Evolutionary conservation across 805 yeast species (phyloP), one percentile per base, ranked within the genome.

Genomic region (Wickerhamiella qilinensis): DNA sequence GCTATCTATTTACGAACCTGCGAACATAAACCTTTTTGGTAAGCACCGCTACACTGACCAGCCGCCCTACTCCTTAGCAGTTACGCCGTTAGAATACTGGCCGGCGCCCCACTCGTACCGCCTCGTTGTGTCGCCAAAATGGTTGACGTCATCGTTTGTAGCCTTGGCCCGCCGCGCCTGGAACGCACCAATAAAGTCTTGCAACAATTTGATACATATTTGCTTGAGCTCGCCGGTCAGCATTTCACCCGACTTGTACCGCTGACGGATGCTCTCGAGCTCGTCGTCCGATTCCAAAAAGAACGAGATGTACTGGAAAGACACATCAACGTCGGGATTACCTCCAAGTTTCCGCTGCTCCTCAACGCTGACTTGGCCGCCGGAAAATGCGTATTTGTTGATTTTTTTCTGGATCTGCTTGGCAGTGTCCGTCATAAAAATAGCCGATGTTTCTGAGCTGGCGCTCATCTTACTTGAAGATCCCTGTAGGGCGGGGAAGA

Each of bases 401-500:
- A 91, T 78, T 61, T 91, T 91, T 69, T 84, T 91, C 57, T 81
- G 79, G 46, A 91, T 81, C 63, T 82, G 85, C 56, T 82, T 83
- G 36, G 93, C 73, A 2, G 95, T 82, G 59, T 91, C 98, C 41
- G 85, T 86, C 91, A 91, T 79, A 65, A 78, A 91, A 48, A 91
- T 85, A 5, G 98, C 91, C 30, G 88, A 85, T 40, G 82, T 77
- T 45, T 81, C 84, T 58, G 81, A 91, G 11, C 91, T 77, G 3
- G 98, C 97, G 44, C 93, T 79, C 98, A 91, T 91, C 64, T 91
- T 91, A 30, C 96, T 81, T 14, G 85, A 71, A 3, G 97, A 77
- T 39, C 98, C 98, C 67, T 91, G 97, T 50, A 88, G 65, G 38
- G 98, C 97, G 33, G 98, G 98, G 80, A 91, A 91, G 62, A 91